These are phyloP conservation scores for Dictyostelium brefeldianum DNA, from an alignment of 78 protist genomes.

Conservation along the genomic window DNA sequence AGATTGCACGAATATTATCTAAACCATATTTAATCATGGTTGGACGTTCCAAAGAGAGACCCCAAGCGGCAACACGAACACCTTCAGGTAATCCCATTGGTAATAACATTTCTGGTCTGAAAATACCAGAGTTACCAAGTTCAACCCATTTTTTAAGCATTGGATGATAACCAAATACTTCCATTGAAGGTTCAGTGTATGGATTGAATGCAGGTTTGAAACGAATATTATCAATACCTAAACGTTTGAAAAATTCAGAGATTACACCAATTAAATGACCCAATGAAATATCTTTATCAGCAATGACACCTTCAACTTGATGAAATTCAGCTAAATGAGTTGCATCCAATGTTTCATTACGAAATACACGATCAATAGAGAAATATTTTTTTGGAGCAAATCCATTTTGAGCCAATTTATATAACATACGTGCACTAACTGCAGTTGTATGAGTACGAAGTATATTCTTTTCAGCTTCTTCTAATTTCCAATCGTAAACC, in stretches of 20 bases:
- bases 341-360: constrained; percentile 99
- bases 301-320: constrained; percentile 98
- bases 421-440: constrained; percentile 96
- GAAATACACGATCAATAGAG: constrained; percentile 99
- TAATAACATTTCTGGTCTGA: constrained; percentile 99
- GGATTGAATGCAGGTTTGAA: constrained; percentile 99
- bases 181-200: constrained; percentile 99
- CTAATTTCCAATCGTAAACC: constrained; percentile 95
- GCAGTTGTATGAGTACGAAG: constrained; percentile 99
- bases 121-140: constrained; percentile 97
- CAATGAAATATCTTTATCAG: constrained; percentile 94
- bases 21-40: constrained; percentile 98
- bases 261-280: constrained; percentile 96
- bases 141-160: constrained; percentile 89
- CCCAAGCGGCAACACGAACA: constrained; percentile 98
- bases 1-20: constrained; percentile 96
- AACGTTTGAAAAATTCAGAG: constrained; percentile 92
- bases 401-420: constrained; percentile 85
- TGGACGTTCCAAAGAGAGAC: constrained; percentile 98
- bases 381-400: constrained; percentile 96
- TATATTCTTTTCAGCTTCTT: constrained; percentile 96
- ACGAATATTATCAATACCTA: constrained; percentile 91
- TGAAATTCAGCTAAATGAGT: constrained; percentile 99
- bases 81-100: constrained; percentile 99
- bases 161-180: constrained; percentile 95